phyloP scores from a whole-genome alignment of 768 basidiomycete genomes.

The Rhizopogon vesiculosus region DNA sequence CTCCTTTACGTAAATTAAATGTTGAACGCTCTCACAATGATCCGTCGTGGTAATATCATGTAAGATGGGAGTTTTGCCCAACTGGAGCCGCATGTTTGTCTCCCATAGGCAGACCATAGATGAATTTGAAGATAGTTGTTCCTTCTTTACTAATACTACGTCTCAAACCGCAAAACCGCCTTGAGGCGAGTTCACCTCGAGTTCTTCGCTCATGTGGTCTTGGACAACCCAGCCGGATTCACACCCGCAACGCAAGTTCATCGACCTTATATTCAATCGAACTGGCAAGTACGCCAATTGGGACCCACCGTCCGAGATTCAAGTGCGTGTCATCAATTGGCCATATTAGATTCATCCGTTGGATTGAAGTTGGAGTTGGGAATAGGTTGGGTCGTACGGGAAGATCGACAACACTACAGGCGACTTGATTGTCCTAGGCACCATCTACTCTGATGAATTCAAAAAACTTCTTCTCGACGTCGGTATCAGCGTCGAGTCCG shows the following conservation, averaged over 20 bases:
- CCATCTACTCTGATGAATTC: constrained; percentile 2
- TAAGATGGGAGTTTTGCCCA: too few relatives aligned
- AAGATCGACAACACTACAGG: constrained; percentile 17
- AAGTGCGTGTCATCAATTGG: constrained; percentile 1
- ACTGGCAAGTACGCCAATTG: constrained; percentile 26
- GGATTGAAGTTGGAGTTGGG: not conserved
- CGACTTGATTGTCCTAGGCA: constrained; percentile 17
- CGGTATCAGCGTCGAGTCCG: not conserved
- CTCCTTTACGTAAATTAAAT: too few relatives aligned
- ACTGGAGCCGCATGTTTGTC: too few relatives aligned
- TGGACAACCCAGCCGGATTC: not conserved
- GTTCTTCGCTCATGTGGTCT: too few relatives aligned
- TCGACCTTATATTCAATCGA: constrained; percentile 16
- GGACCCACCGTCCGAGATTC: constrained; percentile 20
- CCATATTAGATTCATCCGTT: not conserved
- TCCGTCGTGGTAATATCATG: too few relatives aligned
- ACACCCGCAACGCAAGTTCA: constrained; percentile 18
- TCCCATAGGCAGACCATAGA: too few relatives aligned
- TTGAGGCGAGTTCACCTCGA: too few relatives aligned
- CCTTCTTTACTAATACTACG: too few relatives aligned
- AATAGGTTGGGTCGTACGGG: constrained; percentile 18
- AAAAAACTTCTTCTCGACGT: not conserved
- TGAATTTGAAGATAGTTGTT: too few relatives aligned
- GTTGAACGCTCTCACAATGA: too few relatives aligned
- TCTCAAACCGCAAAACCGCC: too few relatives aligned